phyloP scores from a whole-genome alignment of 352 stramenopile genomes.

The Phytophthora chlamydospora region DNA sequence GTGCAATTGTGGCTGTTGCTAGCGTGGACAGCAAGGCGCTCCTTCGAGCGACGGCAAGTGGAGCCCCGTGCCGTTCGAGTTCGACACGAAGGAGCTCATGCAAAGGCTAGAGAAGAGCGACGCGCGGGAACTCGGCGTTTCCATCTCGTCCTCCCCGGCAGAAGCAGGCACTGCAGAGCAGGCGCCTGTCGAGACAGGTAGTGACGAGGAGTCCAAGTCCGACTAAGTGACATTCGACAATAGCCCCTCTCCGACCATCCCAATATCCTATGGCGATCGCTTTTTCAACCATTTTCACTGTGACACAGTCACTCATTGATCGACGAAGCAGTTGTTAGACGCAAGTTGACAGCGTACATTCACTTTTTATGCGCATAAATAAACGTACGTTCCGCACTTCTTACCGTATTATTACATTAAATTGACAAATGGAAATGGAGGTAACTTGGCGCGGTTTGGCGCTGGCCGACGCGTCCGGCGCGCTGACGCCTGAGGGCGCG shows the following conservation, averaged over 20 bases:
- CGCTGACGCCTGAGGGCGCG: constrained; percentile 38
- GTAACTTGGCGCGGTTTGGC: constrained; percentile 47
- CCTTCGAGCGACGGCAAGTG: constrained; percentile 46
- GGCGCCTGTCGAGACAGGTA: neutral
- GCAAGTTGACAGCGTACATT: constrained; percentile 20
- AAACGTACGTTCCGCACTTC: no score
- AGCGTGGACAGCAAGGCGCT: constrained; percentile 43
- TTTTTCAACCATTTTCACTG: no score
- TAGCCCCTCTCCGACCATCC: no score
- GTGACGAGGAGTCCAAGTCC: constrained; percentile 10
- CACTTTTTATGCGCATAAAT: no score
- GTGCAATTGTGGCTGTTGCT: neutral
- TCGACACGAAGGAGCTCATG: constrained; percentile 58
- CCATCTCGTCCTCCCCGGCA: constrained; percentile 42
- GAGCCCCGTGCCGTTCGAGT: constrained; percentile 66
- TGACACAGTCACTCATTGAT: no score
- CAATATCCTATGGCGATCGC: no score
- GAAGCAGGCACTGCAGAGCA: neutral
- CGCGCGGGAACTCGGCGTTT: constrained; percentile 65
- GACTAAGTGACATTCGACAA: constrained; percentile 15
- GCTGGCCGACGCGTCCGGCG: constrained; percentile 46
- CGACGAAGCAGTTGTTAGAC: neutral
- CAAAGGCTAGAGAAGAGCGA: constrained; percentile 59
- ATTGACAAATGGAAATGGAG: constrained; percentile 38
- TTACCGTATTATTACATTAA: no score